Base-by-base conservation (phyloP, 768 basidiomycete species). In the Naganishia vishniacii region DNA sequence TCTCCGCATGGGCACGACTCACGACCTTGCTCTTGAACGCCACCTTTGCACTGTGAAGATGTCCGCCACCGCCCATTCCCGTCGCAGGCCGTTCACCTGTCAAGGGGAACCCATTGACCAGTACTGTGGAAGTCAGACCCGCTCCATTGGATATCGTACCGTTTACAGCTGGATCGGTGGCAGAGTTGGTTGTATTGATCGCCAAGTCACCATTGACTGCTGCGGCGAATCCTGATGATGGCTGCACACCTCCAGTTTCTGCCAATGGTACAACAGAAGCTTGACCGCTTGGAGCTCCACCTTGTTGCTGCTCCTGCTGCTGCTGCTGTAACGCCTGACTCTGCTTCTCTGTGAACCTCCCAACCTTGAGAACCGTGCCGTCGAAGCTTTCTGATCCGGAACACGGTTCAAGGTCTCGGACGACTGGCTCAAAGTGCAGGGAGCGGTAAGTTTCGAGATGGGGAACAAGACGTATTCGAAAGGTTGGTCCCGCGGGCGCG, bases 11-110 rank as follows among this genome's bases (percentile, higher is more conserved):
- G 0, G 88, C 86, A 41, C 94, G 82, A 42, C 88, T 89, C 71
- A 98, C 93, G 76, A 97, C 94, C 78, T 97, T 97, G 76, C 84
- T 86, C 79, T 89, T 88, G 83, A 98, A 98, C 0, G 91, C 92
- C 49, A 97, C 85, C 74, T 92, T 91, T 78, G 85, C 86, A 37
- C 87, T 84, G 48, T 84, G 85, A 34, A 75, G 31, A 56, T 74
- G 72, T 3, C 77, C 77, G 12, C 77, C 77, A 13, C 77, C 73
- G n/a, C 76, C 76, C 15, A 74, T 71, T 12, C 72, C 71, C 0
- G 64, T 62, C 29, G 70, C 29, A 3, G 59, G 47, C 8, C 58
- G 62, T 4, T 56, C 63, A 8, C 42, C 32, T 4, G 51, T 29
- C 40, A 32, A 49, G 5, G 62, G 28, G 37, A 44, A 67, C 62